Evolutionary conservation across 108 stramenopile genomes (phyloP).

Genomic region (Cyclotella choctawhatcheeana): DNA sequence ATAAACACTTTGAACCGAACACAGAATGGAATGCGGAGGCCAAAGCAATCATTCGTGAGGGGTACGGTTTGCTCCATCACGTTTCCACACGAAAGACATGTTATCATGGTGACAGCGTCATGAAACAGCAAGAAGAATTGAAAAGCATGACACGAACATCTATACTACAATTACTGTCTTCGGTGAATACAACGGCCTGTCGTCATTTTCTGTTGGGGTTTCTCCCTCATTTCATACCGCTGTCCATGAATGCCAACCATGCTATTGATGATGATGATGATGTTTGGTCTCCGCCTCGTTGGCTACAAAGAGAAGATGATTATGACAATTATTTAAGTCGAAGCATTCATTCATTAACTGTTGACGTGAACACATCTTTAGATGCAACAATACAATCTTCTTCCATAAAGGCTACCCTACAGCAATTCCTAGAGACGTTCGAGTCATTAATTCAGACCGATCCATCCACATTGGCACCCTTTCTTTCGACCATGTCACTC

Average conservation of each 20-base stretch:
- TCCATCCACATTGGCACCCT: conserved; percentile 37
- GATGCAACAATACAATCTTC: background rate
- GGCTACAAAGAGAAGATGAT: conserved; percentile 8
- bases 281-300: conserved; percentile 19
- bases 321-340: too few relatives aligned
- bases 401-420: background rate
- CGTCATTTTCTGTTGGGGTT: conserved; percentile 38
- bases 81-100: background rate
- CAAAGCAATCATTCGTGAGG: conserved; percentile 36
- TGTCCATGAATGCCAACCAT: conserved; percentile 1
- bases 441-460: conserved; percentile 37
- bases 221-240: conserved; percentile 43
- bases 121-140: conserved; percentile 19
- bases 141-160: conserved; percentile 26
- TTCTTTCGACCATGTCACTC: conserved; percentile 28
- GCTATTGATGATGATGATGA: conserved; percentile 1
- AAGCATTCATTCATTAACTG: background rate
- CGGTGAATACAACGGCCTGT: conserved; percentile 21
- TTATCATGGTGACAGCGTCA: background rate
- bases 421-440: conserved; percentile 33
- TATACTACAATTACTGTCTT: conserved; percentile 35
- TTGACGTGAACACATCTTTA: background rate
- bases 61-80: conserved; percentile 19
- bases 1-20: too few relatives aligned
- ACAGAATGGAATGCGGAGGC: conserved; percentile 30